Conservation (phyloP, 2,329 filamentous ascomycete species). For the Geosmithia morbida region DNA sequence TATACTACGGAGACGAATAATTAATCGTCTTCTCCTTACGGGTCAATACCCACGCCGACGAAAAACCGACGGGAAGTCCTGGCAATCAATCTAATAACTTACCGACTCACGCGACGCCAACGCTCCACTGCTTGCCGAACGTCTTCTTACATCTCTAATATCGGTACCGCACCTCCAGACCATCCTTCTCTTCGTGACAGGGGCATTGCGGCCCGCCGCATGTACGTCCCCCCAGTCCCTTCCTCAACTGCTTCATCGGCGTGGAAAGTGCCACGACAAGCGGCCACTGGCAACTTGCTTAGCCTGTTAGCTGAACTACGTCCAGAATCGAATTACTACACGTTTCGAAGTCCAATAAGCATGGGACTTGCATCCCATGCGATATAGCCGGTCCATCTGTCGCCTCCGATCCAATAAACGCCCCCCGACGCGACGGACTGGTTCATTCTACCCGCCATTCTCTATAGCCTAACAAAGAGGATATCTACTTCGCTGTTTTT, state of each 20-base stretch:
- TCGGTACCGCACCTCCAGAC: not conserved
- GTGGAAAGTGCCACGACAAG: not conserved
- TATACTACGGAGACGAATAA: not conserved
- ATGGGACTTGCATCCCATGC: not conserved
- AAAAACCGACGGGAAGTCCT: slow-evolving; percentile 1
- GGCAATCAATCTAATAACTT: not conserved
- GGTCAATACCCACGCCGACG: not conserved
- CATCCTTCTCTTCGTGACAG: not conserved
- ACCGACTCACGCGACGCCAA: not conserved
- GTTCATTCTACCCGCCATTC: not conserved
- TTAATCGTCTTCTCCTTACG: not conserved
- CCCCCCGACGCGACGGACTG: not conserved
- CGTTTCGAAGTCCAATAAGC: not conserved
- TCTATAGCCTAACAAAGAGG: not conserved
- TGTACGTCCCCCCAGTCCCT: not conserved
- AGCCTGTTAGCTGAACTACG: not conserved
- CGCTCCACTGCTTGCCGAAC: not conserved
- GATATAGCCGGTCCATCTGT: not conserved
- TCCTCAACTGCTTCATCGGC: not conserved
- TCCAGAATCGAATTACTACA: not conserved
- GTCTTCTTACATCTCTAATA: not conserved
- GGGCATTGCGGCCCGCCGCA: not conserved
- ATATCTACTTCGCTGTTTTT: not conserved
- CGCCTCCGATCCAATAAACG: not conserved
- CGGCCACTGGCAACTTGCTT: not conserved